Base-by-base conservation (phyloP, 225 moss, liverwort and hornwort species). In the Ulota crispa region DNA sequence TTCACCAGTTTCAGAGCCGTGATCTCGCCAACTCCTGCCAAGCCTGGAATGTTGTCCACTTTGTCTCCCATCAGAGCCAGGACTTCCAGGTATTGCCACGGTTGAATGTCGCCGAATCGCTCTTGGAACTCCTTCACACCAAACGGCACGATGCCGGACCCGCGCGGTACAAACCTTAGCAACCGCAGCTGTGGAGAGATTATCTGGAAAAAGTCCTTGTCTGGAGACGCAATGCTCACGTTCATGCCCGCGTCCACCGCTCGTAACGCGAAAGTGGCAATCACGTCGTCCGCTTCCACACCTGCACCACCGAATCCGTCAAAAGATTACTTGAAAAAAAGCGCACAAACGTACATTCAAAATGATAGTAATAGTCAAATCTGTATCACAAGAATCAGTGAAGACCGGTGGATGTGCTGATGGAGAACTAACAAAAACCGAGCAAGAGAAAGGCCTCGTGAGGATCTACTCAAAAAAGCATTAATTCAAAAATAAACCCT, bases 281-380 rank as follows among this genome's bases (percentile, higher is more conserved):
- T 87, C n/a, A 90, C 92, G 55, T 92, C 92, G 83, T 92, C 92
- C 9, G 92, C 92, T 88, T 92, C 92, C 4, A 92, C 92, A 11
- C 92, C 82, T 81, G 66, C 50, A 50, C 16, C 42, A 52, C 19
- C 80, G 8, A 72, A 52, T 20, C 9, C 37, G 27, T 62, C 12
- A 72, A 28, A 28, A 12, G 6, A n/a, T 50, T 50, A 50, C 18
- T 50, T 50, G 14, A 41, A 45, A 42, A 69, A 28, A 16, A 50
- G 18, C 11, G 50, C 70, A 70, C 31, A 30, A 31, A 63, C 2
- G 13, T 45, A 45, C 45, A 1, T 13, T 45, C 4, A 4, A 45
- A 45, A 45, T 45, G 45, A 50, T 50, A 18, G 15, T 50, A 18
- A 16, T 50, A 50, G 9, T 18, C 52, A 65, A 53, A 30, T 18